Percentiles rank a stretch among this genome's conserved stretches.
Conservation (phyloP, 179 eudicot genomes). For the Amaranthus tricolor region DNA sequence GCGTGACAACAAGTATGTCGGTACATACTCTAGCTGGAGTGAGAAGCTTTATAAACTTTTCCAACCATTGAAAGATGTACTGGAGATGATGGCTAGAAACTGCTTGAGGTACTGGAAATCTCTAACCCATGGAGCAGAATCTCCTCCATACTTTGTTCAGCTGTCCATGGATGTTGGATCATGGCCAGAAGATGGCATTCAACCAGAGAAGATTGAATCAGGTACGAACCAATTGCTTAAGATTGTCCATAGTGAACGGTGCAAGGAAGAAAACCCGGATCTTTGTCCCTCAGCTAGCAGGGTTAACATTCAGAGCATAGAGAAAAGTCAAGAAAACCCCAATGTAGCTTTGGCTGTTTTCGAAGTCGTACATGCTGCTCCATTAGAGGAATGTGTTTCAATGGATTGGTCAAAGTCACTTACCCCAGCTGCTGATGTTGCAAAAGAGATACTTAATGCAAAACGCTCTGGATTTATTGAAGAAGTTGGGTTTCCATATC, state of each 20-base stretch:
- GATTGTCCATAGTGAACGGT: conserved; percentile 64
- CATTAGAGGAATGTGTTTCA: conserved; percentile 50
- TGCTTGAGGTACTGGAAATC: conserved; percentile 78
- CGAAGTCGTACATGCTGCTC: conserved; percentile 89
- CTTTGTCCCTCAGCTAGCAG: conserved; percentile 64
- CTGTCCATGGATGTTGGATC: conserved; percentile 77
- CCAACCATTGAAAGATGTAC: conserved; percentile 40
- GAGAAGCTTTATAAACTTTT: conserved; percentile 43
- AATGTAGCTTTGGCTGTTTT: conserved; percentile 86
- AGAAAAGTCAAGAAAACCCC: conserved; percentile 65
- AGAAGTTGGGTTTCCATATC: conserved; percentile 78
- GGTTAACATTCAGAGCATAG: conserved; percentile 94
- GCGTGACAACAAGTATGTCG: conserved; percentile 31
- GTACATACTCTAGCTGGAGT: conserved; percentile 48
- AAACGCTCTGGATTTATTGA: conserved; percentile 51
- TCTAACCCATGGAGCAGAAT: conserved; percentile 84
- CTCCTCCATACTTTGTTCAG: conserved; percentile 96
- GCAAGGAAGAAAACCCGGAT: conserved; percentile 53
- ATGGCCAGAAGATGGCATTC: conserved; percentile 98
- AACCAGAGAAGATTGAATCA: conserved; percentile 93
- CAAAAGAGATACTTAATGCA: conserved; percentile 79
- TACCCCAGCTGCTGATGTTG: conserved; percentile 96
- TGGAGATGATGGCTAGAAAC: conserved; percentile 47
- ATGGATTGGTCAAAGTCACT: conserved; percentile 69
- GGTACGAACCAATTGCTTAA: conserved; percentile 68